A percentile compares a stretch with the other conserved stretches of the same genome.
These are phyloP conservation scores for Nitzschia putrida DNA, from an alignment of 108 stramenopile genomes.

Conservation along the genomic window DNA sequence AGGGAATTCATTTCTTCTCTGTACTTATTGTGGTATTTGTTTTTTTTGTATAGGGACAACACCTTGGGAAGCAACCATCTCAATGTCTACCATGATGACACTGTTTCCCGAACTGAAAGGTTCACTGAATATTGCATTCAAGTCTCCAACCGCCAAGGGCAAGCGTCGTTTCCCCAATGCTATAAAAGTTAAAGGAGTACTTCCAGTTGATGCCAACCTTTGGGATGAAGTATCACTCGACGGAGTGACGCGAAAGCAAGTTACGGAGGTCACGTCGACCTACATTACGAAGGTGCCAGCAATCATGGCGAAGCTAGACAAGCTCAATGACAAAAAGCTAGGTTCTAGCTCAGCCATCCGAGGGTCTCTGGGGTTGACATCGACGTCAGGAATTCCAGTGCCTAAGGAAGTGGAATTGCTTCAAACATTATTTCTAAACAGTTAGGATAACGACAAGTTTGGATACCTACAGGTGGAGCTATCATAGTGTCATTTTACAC, in stretches of 20 bases:
- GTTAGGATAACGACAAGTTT: too few species aligned
- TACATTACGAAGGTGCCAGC: slow-evolving; percentile 37
- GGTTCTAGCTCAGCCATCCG: not conserved
- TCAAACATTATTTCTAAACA: too few species aligned
- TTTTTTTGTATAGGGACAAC: slow-evolving; percentile 16
- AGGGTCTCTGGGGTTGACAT: not conserved
- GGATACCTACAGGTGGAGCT: too few species aligned
- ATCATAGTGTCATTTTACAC: too few species aligned
- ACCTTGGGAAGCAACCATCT: slow-evolving; percentile 8
- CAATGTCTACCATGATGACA: slow-evolving; percentile 31
- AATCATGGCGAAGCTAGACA: slow-evolving; percentile 19
- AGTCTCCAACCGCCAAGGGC: slow-evolving; percentile 20
- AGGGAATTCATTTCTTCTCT: not conserved
- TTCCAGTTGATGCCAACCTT: slow-evolving; percentile 12
- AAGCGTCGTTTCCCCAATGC: slow-evolving; percentile 33
- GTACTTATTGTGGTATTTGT: not conserved
- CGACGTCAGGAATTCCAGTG: not conserved
- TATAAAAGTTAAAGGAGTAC: not conserved
- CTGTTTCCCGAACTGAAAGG: slow-evolving; percentile 50
- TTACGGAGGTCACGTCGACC: slow-evolving; percentile 22
- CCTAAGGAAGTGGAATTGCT: too few species aligned
- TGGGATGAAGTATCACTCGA: slow-evolving; percentile 36
- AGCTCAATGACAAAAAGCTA: not conserved
- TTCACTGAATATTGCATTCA: slow-evolving; percentile 24
- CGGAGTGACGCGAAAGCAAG: slow-evolving; percentile 20